Conservation (phyloP, 2,329 filamentous ascomycete genomes). For the Aspergillus sojae region DNA sequence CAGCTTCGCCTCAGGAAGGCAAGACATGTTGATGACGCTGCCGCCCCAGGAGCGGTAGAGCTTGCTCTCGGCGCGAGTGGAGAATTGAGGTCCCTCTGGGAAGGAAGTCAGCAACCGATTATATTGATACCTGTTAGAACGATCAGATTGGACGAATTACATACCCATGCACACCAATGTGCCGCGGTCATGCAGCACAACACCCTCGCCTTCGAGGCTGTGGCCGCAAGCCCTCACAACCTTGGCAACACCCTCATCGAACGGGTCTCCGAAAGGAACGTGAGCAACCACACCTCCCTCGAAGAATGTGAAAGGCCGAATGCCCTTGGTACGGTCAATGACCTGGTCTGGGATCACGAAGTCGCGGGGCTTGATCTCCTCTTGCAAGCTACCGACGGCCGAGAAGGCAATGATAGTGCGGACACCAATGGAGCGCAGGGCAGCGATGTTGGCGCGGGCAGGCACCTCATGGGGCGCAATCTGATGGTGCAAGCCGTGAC, state of each 20-base stretch:
- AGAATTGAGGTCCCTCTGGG: slow-evolving; percentile 97
- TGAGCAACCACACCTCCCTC: slow-evolving; percentile 81
- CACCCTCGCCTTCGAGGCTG: slow-evolving; percentile 78
- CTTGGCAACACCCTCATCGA: slow-evolving; percentile 75
- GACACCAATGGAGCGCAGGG: slow-evolving; percentile 86
- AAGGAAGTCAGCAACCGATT: slow-evolving; percentile 4
- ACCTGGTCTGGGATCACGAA: slow-evolving; percentile 96
- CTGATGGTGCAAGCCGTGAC: slow-evolving; percentile 87
- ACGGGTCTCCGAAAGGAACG: slow-evolving; percentile 93
- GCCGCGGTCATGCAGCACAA: slow-evolving; percentile 80
- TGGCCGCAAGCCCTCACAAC: slow-evolving; percentile 78
- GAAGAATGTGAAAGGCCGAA: slow-evolving; percentile 95
- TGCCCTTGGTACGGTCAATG: slow-evolving; percentile 95
- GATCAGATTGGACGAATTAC: slow-evolving; percentile 30
- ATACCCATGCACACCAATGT: slow-evolving; percentile 89
- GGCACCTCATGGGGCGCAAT: slow-evolving; percentile 94
- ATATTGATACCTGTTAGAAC: neutral
- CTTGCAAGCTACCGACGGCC: slow-evolving; percentile 88
- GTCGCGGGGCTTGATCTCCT: slow-evolving; percentile 92
- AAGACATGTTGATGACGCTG: slow-evolving; percentile 97
- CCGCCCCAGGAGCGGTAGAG: slow-evolving; percentile 95
- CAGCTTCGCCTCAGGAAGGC: slow-evolving; percentile 91
- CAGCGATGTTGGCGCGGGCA: slow-evolving; percentile 93
- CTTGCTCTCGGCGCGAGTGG: slow-evolving; percentile 90
- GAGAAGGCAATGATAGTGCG: slow-evolving; percentile 91